Conservation (phyloP, 106 monocot genomes). For the Phalaenopsis aphrodite region DNA sequence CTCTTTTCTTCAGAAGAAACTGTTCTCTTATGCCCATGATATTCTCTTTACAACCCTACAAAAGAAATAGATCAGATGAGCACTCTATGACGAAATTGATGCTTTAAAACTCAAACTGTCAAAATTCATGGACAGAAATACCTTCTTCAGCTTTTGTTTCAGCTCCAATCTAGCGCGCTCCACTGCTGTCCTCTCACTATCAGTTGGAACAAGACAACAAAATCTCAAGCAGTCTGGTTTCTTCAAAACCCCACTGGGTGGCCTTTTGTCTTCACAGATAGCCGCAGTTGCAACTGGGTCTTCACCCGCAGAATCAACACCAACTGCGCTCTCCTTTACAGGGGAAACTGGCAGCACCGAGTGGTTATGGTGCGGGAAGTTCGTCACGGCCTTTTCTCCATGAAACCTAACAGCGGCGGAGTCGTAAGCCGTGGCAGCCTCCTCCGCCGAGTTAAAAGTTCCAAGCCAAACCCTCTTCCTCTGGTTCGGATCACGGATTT, state of each 20-base stretch:
- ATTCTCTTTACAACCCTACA: slow-evolving; percentile 18
- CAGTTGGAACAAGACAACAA: slow-evolving; percentile 30
- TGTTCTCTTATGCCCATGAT: slow-evolving; percentile 18
- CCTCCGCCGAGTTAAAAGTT: slow-evolving; percentile 18
- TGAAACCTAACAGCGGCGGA: slow-evolving; percentile 14
- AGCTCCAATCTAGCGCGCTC: slow-evolving; percentile 41
- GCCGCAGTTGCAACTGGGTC: slow-evolving; percentile 41
- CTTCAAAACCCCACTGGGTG: slow-evolving; percentile 12
- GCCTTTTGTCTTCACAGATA: slow-evolving; percentile 31
- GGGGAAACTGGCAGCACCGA: not conserved
- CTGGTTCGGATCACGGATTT: slow-evolving; percentile 34
- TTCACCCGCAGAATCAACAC: slow-evolving; percentile 19
- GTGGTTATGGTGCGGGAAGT: slow-evolving; percentile 7
- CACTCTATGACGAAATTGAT: not conserved
- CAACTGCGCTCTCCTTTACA: not conserved
- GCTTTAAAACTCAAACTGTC: not conserved
- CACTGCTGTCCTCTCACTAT: slow-evolving; percentile 32
- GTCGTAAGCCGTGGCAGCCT: slow-evolving; percentile 19
- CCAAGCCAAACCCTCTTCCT: slow-evolving; percentile 19
- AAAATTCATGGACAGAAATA: slow-evolving; percentile 7
- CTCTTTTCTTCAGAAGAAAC: slow-evolving; percentile 12
- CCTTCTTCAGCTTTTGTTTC: slow-evolving; percentile 51
- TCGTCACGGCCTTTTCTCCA: slow-evolving; percentile 14
- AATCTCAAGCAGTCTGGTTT: slow-evolving; percentile 41
- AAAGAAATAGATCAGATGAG: not conserved